Conservation (phyloP, 306 rosid genomes). For the Styphnolobium japonicum region DNA sequence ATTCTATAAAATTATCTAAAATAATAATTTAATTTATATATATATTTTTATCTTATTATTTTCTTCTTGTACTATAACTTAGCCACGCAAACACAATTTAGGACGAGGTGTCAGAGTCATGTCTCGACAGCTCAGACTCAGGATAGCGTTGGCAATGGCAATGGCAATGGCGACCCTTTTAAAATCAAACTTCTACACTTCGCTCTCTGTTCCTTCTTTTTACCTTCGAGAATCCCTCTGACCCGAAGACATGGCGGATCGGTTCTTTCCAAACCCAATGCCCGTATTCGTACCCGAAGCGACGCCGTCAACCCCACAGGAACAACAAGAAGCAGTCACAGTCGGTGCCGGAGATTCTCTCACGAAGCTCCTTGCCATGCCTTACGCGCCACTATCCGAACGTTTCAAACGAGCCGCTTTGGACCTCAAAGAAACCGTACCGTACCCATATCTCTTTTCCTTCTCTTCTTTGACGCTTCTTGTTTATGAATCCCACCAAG, state of each 20-base stretch:
- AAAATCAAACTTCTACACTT: not conserved
- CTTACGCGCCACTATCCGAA: conserved; percentile 52
- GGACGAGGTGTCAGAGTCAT: not conserved
- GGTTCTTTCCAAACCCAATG: conserved; percentile 60
- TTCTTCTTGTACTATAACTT: no score
- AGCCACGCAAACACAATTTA: not conserved
- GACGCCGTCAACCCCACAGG: conserved; percentile 26
- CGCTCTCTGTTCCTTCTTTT: not conserved
- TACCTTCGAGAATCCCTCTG: not conserved
- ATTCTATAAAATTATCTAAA: no score
- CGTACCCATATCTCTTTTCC: not conserved
- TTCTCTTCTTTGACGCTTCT: not conserved
- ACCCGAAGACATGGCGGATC: conserved; percentile 49
- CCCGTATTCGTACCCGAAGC: conserved; percentile 61
- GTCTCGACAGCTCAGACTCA: not conserved
- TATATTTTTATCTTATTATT: no score
- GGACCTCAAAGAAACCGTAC: conserved; percentile 76
- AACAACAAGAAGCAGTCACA: conserved; percentile 27
- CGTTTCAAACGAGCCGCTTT: conserved; percentile 71
- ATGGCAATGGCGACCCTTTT: not conserved
- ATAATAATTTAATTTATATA: no score
- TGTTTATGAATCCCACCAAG: conserved; percentile 3
- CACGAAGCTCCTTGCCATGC: conserved; percentile 56
- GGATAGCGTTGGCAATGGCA: not conserved
- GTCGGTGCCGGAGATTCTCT: conserved; percentile 39